Evolutionary conservation across 1,284 basidiomycete species (phyloP).

Genomic region (Lentinula novae-zelandiae): DNA sequence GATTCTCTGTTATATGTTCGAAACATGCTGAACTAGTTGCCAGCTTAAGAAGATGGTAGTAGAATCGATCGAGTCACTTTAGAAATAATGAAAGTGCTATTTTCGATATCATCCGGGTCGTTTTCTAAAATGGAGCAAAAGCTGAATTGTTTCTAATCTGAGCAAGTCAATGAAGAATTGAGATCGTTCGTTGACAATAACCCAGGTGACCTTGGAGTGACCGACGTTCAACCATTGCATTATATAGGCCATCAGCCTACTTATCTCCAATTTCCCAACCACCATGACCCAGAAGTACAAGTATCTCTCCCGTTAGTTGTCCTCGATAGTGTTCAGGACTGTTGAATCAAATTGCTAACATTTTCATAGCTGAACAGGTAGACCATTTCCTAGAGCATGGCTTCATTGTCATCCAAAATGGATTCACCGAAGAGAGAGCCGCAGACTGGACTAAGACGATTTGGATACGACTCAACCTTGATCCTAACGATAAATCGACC

Average conservation of each 20-base stretch:
- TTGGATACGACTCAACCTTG: constrained; percentile 49
- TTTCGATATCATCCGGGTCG: not conserved
- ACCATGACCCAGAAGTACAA: constrained; percentile 11
- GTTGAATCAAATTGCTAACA: not conserved
- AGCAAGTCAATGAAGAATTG: not conserved
- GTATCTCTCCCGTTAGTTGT: constrained; percentile 11
- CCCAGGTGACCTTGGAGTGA: not conserved
- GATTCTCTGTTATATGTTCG: not conserved
- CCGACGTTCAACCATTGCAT: not conserved
- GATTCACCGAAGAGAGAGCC: constrained; percentile 49
- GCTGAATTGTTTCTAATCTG: not conserved
- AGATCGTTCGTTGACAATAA: not conserved
- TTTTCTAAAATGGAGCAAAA: not conserved
- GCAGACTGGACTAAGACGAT: constrained; percentile 45
- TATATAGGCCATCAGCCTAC: not conserved
- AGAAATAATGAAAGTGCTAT: not conserved
- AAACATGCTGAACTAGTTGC: not conserved
- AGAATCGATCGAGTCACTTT: constrained; percentile 21
- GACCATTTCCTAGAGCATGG: constrained; percentile 54
- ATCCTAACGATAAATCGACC: constrained; percentile 48
- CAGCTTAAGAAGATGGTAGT: constrained; percentile 44
- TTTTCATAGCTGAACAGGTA: constrained; percentile 37
- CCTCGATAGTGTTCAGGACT: not conserved
- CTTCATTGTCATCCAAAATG: constrained; percentile 50
- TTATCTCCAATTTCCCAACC: not conserved